Conservation (phyloP, 208 protist genomes). For the Wallacemonas sp. region DNA sequence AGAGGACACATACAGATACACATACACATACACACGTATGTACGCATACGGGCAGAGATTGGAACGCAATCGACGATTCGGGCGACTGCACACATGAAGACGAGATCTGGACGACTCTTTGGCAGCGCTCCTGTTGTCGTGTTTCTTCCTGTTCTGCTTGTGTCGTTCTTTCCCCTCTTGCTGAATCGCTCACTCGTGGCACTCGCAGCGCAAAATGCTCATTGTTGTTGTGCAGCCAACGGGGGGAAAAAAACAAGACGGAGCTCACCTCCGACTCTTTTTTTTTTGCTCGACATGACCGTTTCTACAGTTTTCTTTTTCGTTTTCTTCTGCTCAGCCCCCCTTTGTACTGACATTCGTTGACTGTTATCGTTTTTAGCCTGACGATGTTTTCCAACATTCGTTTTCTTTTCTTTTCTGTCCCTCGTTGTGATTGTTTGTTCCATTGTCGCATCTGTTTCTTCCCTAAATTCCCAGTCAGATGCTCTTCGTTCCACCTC, state of each 20-base stretch:
- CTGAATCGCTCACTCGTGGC: not conserved
- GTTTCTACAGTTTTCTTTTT: not conserved
- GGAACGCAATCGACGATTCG: no score
- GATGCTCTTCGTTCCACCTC: not conserved
- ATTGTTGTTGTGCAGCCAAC: not conserved
- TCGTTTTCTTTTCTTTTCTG: slow-evolving; percentile 25
- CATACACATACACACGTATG: not conserved
- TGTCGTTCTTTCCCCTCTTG: not conserved
- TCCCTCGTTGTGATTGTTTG: not conserved
- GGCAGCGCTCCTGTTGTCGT: slow-evolving; percentile 7
- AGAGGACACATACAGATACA: no score
- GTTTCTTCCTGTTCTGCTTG: not conserved
- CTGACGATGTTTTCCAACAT: not conserved
- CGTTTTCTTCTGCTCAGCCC: not conserved
- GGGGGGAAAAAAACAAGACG: not conserved
- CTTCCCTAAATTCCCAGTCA: not conserved
- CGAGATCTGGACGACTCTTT: not conserved
- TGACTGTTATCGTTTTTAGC: slow-evolving; percentile 5
- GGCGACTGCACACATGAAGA: no score
- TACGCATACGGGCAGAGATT: no score
- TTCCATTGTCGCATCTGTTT: not conserved
- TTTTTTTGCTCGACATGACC: no score
- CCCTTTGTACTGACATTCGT: not conserved
- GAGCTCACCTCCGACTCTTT: not conserved
- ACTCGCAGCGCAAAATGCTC: not conserved